phyloP scores from a whole-genome alignment of 106 monocot species.

The Allium cepa region DNA sequence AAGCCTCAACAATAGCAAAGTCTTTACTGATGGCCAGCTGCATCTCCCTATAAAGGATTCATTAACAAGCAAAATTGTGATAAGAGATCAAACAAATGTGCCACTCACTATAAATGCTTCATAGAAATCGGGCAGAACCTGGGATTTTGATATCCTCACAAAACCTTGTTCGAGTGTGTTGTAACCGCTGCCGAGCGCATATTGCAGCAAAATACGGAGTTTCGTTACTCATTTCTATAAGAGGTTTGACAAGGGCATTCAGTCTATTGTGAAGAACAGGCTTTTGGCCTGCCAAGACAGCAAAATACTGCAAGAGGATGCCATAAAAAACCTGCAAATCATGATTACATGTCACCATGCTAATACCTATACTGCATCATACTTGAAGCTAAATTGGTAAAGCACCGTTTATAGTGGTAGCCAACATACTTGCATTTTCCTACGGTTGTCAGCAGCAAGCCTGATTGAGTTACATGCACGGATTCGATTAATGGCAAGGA shows the following conservation, averaged over 20 bases:
- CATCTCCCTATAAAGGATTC: conserved; percentile 43
- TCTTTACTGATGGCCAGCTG: conserved; percentile 91
- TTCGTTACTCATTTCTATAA: conserved; percentile 81
- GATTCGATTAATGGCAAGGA: conserved; percentile 80
- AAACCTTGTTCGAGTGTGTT: conserved; percentile 42
- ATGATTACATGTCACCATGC: not conserved
- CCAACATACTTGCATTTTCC: conserved; percentile 81
- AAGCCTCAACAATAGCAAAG: conserved; percentile 62
- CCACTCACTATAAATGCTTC: not conserved
- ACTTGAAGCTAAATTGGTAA: not conserved
- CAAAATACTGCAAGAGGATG: conserved; percentile 88
- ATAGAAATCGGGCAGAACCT: conserved; percentile 28
- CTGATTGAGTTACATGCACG: conserved; percentile 76
- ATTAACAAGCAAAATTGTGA: not conserved
- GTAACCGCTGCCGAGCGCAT: conserved; percentile 67
- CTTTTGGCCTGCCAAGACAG: conserved; percentile 38
- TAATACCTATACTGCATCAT: not conserved
- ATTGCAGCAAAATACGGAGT: conserved; percentile 91
- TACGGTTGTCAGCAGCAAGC: conserved; percentile 62
- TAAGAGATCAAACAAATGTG: not conserved
- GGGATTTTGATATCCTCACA: conserved; percentile 55
- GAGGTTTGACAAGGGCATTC: conserved; percentile 69
- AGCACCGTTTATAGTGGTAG: not conserved
- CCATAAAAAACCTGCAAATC: conserved; percentile 88
- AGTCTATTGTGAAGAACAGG: conserved; percentile 52